Conservation (phyloP, 805 yeast species). For the Sugiyamaella qingdaonensis region DNA sequence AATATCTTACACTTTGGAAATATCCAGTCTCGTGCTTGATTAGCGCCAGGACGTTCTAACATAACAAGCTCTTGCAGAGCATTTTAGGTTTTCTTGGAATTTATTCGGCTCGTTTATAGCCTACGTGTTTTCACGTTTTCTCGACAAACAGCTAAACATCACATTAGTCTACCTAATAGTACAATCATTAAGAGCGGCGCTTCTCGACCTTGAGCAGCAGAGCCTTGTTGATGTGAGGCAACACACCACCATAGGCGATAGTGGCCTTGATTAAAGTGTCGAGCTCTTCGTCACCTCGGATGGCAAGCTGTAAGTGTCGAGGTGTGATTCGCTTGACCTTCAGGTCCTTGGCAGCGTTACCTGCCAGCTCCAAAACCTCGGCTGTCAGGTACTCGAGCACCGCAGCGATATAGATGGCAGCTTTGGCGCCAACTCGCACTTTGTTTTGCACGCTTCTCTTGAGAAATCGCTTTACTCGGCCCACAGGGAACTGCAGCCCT, state of each 20-base stretch:
- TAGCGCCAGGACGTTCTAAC: no score
- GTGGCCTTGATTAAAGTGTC: slow-evolving; percentile 86
- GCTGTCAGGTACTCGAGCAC: slow-evolving; percentile 95
- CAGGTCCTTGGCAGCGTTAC: slow-evolving; percentile 95
- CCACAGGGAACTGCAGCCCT: slow-evolving; percentile 90
- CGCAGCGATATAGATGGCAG: slow-evolving; percentile 94
- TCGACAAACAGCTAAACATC: no score
- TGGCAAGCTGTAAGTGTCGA: slow-evolving; percentile 93
- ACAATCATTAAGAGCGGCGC: slow-evolving; percentile 15
- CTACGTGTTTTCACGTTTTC: no score
- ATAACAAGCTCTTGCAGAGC: no score
- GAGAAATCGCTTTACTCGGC: slow-evolving; percentile 95
- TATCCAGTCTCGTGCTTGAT: no score
- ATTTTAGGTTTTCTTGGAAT: no score
- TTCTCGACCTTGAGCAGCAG: slow-evolving; percentile 72
- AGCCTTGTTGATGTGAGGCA: slow-evolving; percentile 88
- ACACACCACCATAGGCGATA: slow-evolving; percentile 96
- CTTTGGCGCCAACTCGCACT: slow-evolving; percentile 75
- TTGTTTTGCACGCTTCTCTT: slow-evolving; percentile 85
- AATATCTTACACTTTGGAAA: no score
- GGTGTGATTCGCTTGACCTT: slow-evolving; percentile 97
- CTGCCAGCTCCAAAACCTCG: slow-evolving; percentile 95
- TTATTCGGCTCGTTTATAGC: no score
- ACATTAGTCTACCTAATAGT: neutral
- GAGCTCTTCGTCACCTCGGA: slow-evolving; percentile 97